Evolutionary conservation across 1,284 basidiomycete species (phyloP), one percentile per base, ranked within the genome.

Genomic region (Cryptococcus depauperatus): DNA sequence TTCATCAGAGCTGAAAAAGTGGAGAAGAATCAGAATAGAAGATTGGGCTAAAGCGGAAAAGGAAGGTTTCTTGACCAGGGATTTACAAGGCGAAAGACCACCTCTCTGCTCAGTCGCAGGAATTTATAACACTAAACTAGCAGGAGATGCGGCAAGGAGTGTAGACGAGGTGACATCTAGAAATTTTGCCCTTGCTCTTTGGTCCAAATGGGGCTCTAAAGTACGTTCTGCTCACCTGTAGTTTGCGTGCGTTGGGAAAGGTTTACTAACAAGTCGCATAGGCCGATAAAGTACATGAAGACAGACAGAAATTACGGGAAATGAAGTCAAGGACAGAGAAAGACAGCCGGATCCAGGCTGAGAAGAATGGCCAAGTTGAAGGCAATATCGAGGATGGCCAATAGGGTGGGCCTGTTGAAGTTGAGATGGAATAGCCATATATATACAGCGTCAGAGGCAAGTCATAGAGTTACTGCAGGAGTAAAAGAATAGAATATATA

Each of bases 41-140:
- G 69, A 72, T 44, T 43, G 63, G 33, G 48, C 9, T 11, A 35
- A 43, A 22, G 68, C 68, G 1, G 57, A 61, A 37, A 29, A 47
- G 35, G 39, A 52, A n/a, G 71, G 71, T 3, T 71, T 59, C 55
- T 46, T 72, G 19, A 71, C 67, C 0, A 39, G 64, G n/a, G 47
- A 55, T 5, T 44, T 72, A 30, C 46, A 39, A 11, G 59, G 55
- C 5, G 69, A 72, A 28, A 42, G 41, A 6, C 68, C 69, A 7
- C 70, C 70, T 0, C 43, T 65, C 30, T 59, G 53, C 10, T 49
- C 56, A 18, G 37, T 73, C 9, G 70, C 62, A 1, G 62, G 64
- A 2, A 59, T 62, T 42, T 55, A 47, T 3, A 59, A 65, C 50
- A 41, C 41, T 22, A 51, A 58, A 9, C 23, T 59, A 22, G 71